phyloP scores from a whole-genome alignment of 2,329 filamentous ascomycete species.

The Ustulina deusta region DNA sequence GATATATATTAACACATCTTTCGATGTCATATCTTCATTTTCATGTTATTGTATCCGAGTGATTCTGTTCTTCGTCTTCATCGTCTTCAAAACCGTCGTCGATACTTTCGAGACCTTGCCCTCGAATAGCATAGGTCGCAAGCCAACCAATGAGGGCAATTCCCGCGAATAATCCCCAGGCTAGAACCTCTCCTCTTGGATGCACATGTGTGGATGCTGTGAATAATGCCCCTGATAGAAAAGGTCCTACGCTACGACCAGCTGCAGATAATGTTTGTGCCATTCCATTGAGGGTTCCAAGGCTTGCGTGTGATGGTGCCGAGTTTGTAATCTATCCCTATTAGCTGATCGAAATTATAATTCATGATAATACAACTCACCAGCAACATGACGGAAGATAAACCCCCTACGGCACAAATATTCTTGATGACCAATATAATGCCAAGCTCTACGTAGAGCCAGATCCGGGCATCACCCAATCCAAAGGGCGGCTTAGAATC shows the following conservation, averaged over 20 bases:
- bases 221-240: conserved; percentile 88
- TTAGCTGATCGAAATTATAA: conserved; percentile 4
- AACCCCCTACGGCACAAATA: conserved; percentile 85
- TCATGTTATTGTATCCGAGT: conserved; percentile 12
- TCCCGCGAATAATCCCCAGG: conserved; percentile 89
- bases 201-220: conserved; percentile 78
- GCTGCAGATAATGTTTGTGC: conserved; percentile 94
- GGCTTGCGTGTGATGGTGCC: conserved; percentile 83
- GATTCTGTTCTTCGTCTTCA: conserved; percentile 39
- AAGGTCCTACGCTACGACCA: conserved; percentile 87
- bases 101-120: conserved; percentile 69
- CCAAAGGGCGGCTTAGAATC: conserved; percentile 68
- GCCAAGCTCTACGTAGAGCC: conserved; percentile 86
- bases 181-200: conserved; percentile 84
- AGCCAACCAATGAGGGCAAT: conserved; percentile 84
- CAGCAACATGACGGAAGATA: conserved; percentile 89
- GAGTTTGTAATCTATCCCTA: conserved; percentile 82
- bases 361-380: conserved; percentile 62
- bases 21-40: neutral
- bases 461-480: conserved; percentile 71
- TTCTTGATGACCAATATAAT: conserved; percentile 87
- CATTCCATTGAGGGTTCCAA: conserved; percentile 92
- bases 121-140: conserved; percentile 81
- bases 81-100: conserved; percentile 59
- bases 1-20: neutral